These are phyloP conservation scores for Citeromyces matritensis DNA, from an alignment of 805 yeast species.

Conservation along the genomic window DNA sequence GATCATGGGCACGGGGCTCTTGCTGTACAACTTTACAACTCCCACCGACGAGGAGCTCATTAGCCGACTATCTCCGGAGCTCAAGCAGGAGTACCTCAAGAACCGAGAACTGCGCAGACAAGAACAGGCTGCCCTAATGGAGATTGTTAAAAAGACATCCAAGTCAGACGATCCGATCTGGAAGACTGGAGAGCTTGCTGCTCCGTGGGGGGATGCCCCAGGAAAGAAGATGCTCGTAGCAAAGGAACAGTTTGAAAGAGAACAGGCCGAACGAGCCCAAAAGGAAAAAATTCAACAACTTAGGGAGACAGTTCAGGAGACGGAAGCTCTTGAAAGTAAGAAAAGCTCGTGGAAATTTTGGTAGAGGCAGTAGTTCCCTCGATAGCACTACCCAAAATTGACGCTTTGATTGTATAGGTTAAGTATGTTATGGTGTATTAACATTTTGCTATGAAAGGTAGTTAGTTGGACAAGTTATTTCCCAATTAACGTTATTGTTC, in stretches of 20 bases:
- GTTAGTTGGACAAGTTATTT: no score
- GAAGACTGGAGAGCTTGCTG: conserved; percentile 57
- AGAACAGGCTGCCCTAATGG: conserved; percentile 60
- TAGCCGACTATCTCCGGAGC: conserved; percentile 66
- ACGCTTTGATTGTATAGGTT: no score
- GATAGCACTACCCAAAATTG: no score
- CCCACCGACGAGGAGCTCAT: conserved; percentile 80
- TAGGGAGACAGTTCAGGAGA: conserved; percentile 20
- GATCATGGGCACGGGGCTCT: conserved; percentile 58
- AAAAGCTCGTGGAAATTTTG: conserved; percentile 13
- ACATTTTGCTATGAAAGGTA: no score
- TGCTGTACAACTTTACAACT: conserved; percentile 56
- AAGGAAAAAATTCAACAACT: conserved; percentile 22
- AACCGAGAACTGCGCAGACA: conserved; percentile 44
- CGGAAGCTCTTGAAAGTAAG: conserved; percentile 12
- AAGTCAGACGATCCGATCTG: conserved; percentile 67
- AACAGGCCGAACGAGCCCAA: conserved; percentile 23
- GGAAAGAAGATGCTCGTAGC: conserved; percentile 20
- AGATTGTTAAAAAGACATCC: conserved; percentile 47
- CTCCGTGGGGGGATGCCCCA: conserved; percentile 51
- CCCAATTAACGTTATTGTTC: no score
- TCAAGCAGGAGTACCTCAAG: conserved; percentile 58
- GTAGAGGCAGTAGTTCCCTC: no score
- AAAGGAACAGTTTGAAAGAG: conserved; percentile 30
- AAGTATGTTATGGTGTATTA: no score